Percentiles rank a stretch among this genome's conserved stretches.
phyloP scores from a whole-genome alignment of 768 basidiomycete genomes.

The Sporobolomyces roseus region DNA sequence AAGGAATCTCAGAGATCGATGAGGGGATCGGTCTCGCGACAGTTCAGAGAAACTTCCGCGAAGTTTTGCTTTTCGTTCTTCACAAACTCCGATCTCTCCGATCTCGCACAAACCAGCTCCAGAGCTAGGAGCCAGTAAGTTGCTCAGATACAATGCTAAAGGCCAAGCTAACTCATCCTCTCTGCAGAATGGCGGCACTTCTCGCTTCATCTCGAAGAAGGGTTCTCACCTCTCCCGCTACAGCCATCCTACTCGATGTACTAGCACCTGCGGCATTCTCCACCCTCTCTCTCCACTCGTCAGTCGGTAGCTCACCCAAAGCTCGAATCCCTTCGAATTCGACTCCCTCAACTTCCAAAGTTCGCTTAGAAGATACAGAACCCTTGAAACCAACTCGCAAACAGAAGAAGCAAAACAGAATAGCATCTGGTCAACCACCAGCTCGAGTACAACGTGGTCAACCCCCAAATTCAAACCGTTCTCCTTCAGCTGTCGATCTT shows the following conservation, averaged over 20 bases:
- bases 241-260: slow-evolving; percentile 10
- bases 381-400: slow-evolving; percentile 6
- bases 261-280: slow-evolving; percentile 15
- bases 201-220: slow-evolving; percentile 16
- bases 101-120: too few relatives aligned
- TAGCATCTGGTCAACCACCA: not conserved
- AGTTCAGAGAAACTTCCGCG: too few relatives aligned
- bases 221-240: not conserved
- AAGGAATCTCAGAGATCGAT: too few relatives aligned
- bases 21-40: too few relatives aligned
- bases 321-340: not conserved
- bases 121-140: too few relatives aligned
- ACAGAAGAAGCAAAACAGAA: not conserved
- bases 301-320: too few relatives aligned
- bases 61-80: too few relatives aligned
- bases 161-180: not conserved
- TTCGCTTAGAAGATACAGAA: not conserved
- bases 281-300: not conserved
- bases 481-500: slow-evolving; percentile 28
- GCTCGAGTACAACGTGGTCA: slow-evolving; percentile 1
- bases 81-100: too few relatives aligned
- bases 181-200: not conserved
- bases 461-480: not conserved
- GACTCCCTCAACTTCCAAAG: slow-evolving; percentile 8
- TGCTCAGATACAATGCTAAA: too few relatives aligned